Conservation (phyloP, 225 moss, liverwort and hornwort species). For the Thuidium tamariscinum region DNA sequence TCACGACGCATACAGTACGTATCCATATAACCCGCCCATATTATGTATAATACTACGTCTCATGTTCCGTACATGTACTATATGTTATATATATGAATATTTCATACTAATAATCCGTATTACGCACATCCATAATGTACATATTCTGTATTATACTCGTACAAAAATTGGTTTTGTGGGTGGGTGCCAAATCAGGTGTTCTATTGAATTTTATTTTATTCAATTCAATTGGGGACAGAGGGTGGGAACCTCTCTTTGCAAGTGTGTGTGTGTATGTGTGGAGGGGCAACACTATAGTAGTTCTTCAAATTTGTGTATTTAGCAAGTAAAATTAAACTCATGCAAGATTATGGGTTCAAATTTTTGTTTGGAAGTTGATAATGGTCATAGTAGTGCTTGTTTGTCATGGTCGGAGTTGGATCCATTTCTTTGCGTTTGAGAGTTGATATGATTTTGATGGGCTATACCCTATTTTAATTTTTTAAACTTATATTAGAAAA, state of each 20-base stretch:
- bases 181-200: background rate
- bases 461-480: rapidly evolving
- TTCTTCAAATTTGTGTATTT: background rate
- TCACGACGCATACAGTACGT: background rate
- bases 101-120: rapidly evolving
- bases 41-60: rapidly evolving
- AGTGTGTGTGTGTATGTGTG: no score
- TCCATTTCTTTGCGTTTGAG: background rate
- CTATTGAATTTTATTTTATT: background rate
- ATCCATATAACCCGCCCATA: no score
- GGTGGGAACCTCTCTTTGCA: no score
- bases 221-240: no score
- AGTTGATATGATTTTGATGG: background rate
- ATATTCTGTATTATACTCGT: background rate
- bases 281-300: no score
- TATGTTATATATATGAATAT: rapidly evolving
- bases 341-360: rapidly evolving
- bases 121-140: rapidly evolving
- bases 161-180: background rate
- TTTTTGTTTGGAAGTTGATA: background rate
- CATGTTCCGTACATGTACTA: rapidly evolving
- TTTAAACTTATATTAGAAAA: rapidly evolving
- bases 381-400: no score
- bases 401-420: background rate
- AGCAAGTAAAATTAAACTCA: background rate